Conservation (phyloP, 1,284 basidiomycete species). For the Irpex sp. region DNA sequence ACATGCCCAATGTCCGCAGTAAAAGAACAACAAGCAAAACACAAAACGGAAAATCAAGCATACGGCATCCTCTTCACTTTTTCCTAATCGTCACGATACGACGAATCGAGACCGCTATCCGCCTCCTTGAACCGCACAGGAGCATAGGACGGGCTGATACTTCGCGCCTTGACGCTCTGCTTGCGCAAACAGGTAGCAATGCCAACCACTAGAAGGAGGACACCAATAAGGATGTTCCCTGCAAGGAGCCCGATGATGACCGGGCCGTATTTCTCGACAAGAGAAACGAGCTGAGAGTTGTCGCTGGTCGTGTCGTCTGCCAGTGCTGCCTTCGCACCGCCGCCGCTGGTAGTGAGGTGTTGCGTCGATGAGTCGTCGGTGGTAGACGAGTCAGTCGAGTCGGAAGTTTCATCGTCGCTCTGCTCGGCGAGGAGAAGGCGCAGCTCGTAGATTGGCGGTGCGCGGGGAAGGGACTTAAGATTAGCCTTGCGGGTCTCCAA, state of each 20-base stretch:
- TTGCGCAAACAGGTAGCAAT: slow-evolving; percentile 6
- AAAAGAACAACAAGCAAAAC: too few species aligned
- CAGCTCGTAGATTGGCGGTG: not conserved
- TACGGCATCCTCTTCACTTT: not conserved
- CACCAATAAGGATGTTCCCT: slow-evolving; percentile 12
- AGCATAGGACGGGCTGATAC: slow-evolving; percentile 7
- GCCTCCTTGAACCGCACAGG: slow-evolving; percentile 15
- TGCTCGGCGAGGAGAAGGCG: not conserved
- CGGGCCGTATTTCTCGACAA: slow-evolving; percentile 13
- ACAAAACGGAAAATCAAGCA: too few species aligned
- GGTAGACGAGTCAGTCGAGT: not conserved
- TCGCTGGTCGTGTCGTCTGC: not conserved
- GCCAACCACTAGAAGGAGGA: slow-evolving; percentile 8
- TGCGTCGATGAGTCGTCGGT: not conserved
- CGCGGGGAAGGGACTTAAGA: not conserved
- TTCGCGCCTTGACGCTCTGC: slow-evolving; percentile 5
- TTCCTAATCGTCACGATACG: not conserved
- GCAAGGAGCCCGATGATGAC: slow-evolving; percentile 11
- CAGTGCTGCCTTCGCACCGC: not conserved
- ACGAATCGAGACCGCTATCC: slow-evolving; percentile 2
- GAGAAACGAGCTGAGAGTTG: slow-evolving; percentile 2
- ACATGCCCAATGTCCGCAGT: too few species aligned
- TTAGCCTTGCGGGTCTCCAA: slow-evolving; percentile 9
- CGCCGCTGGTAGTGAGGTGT: not conserved
- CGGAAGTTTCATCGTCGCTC: not conserved